Evolutionary conservation across 192 early-diverging fungal genomes (phyloP), one percentile per base, ranked within the genome.

Genomic region (Linnemannia exigua): DNA sequence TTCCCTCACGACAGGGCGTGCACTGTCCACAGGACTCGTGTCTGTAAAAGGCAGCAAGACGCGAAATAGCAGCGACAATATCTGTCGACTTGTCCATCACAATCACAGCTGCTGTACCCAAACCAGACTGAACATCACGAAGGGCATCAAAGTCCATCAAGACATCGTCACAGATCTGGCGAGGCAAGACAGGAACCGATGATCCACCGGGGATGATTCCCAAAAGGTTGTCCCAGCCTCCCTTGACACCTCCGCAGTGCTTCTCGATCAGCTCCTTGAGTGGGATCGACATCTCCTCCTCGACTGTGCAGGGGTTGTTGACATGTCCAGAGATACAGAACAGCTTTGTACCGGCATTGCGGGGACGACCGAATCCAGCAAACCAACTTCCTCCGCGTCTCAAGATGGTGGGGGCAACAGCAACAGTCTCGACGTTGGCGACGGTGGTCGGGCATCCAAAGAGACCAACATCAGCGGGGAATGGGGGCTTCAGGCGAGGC

Each of bases 21-120:
- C 98, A 99, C 91, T 99, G 98, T 82, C 98, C 98, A 81, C 98
- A 99, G 70, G 93, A 94, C 89, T 99, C 98, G 90, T 99, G 98
- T 88, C 96, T 93, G 92, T 98, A 99, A 89, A 99, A 99, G 25
- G 94, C 94, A 70, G 95, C 88, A 70, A 99, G 92, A 41, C 98
- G 94, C 9, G 96, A 94, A 87, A 99, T 99, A 75, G 96, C 98
- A 38, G 90, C 81, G 6, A 99, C 96, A 68, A 98, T 95, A 87
- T 99, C 98, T 47, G 96, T 97, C 38, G 35, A 71, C 50, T 80
- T 80, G 37, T 80, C 79, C 79, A 80, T 80, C 9, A 80, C 71
- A 74, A 80, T 74, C 15, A 74, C 71, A 16, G 72, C 72, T n/a
- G 71, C 79, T 22, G 79, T 74, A 28, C 79, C 79, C 54, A 99